These are phyloP conservation scores for Pseudopyrenochaeta lycopersici DNA, from an alignment of 2,329 filamentous ascomycete species.

Conservation along the genomic window DNA sequence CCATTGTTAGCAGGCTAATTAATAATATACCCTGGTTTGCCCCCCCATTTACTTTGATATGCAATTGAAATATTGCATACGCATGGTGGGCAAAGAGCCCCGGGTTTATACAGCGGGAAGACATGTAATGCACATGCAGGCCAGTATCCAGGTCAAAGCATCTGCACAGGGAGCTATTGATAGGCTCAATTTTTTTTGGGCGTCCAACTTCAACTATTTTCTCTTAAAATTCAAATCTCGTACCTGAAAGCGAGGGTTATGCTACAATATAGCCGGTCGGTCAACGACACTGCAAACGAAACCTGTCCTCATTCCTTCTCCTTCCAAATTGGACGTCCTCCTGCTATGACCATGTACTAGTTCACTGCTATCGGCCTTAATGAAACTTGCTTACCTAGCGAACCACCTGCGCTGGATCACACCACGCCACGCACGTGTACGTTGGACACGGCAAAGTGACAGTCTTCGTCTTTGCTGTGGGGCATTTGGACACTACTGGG, in stretches of 20 bases:
- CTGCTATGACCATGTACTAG: not conserved
- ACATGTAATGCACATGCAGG: not conserved
- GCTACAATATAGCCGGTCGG: too few relatives aligned
- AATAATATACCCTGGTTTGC: not conserved
- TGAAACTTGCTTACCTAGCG: not conserved
- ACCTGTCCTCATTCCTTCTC: not conserved
- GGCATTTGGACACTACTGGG: not conserved
- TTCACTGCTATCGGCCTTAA: not conserved
- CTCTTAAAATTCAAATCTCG: too few relatives aligned
- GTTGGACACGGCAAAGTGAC: constrained; percentile 26
- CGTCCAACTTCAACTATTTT: too few relatives aligned
- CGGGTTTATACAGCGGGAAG: too few relatives aligned
- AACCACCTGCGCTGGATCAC: constrained; percentile 18
- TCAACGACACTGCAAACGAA: too few relatives aligned
- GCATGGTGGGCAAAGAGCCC: too few relatives aligned
- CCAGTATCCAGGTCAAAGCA: not conserved
- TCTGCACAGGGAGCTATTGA: too few relatives aligned
- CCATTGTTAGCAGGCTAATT: not conserved
- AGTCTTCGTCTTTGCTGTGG: constrained; percentile 13
- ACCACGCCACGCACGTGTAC: constrained; percentile 32
- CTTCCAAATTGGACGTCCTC: not conserved
- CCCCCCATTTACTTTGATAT: too few relatives aligned
- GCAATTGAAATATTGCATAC: too few relatives aligned
- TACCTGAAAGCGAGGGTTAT: too few relatives aligned
- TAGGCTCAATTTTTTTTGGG: too few relatives aligned